Base-by-base conservation (phyloP, 768 basidiomycete species). In the Auricularia cornea region DNA sequence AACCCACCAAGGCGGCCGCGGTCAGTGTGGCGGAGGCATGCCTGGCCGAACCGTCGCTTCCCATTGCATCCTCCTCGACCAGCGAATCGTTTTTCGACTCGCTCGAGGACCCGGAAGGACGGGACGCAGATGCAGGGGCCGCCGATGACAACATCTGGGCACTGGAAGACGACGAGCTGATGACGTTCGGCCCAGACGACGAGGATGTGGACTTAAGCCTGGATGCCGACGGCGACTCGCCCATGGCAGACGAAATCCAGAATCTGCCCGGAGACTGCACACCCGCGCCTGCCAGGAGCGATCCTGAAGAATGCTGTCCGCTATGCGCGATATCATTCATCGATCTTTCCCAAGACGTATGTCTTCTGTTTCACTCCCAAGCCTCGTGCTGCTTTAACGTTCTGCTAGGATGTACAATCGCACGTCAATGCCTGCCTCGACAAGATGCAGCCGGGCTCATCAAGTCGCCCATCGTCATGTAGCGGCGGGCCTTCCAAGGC, bases 141-240 rank as follows among this genome's bases (percentile, higher is more conserved):
- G 54, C 26, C 2, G 28, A 30, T 3, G 77, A 76, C 20, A 81
- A 81, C 33, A 84, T 85, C 6, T 92, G 90, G 90, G 83, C 78
- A 51, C 84, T 77, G 68, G 89, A 84, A 12, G 90, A 92, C 67
- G 92, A 93, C 66, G 92, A 88, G 71, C 72, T 80, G 6, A 73
- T 72, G 63, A 67, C 72, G 23, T 69, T 75, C 62, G 73, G 74
- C n/a, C 70, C 73, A 52, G 68, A 70, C 31, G 68, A 70, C 62
- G 62, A 69, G 59, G 65, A 54, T 28, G 44, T 64, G 23, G 74
- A 73, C 20, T 70, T 75, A 16, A 68, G 66, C 11, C 69, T 69
- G 14, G 74, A 74, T 23, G 68, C 70, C 40, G 67, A 69, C 29
- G 66, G 70, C 3, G 72, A 73, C 28, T 60, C 44, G 1, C 61